A percentile compares a stretch with the other conserved stretches of the same genome.
Conservation (phyloP, 2,329 filamentous ascomycete species). For the Ceratocystis papillata region DNA sequence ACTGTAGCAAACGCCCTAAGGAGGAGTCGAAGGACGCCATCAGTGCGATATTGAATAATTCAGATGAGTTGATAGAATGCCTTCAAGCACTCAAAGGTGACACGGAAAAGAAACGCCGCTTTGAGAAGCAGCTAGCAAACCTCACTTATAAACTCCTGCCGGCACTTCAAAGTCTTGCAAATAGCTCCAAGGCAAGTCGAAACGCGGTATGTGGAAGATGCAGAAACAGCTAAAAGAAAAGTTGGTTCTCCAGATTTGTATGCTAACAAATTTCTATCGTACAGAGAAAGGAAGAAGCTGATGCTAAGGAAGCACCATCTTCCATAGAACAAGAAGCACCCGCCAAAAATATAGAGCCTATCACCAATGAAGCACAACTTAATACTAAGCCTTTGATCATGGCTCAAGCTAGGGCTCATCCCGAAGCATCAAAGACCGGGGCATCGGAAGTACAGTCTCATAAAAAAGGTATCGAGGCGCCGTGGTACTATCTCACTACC, state of each 20-base stretch:
- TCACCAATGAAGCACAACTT: background rate
- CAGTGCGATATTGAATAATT: conserved; percentile 30
- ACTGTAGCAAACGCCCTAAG: conserved; percentile 26
- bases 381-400: background rate
- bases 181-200: conserved; percentile 13
- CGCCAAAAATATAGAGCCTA: background rate
- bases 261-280: background rate
- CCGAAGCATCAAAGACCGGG: background rate
- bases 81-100: conserved; percentile 31
- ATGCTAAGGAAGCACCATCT: background rate
- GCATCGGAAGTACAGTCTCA: background rate
- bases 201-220: conserved; percentile 12
- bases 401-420: background rate
- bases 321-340: conserved; percentile 5
- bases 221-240: background rate
- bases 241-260: background rate
- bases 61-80: conserved; percentile 34
- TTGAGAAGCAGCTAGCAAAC: conserved; percentile 24
- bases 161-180: conserved; percentile 27
- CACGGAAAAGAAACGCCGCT: conserved; percentile 26
- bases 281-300: conserved; percentile 12
- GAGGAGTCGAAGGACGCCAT: conserved; percentile 28
- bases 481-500: conserved; percentile 30
- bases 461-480: conserved; percentile 23
- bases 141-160: conserved; percentile 29